A percentile compares a stretch with the other conserved stretches of the same genome.
Conservation (phyloP, 345 rosid species). For the Eucalyptus victrix region DNA sequence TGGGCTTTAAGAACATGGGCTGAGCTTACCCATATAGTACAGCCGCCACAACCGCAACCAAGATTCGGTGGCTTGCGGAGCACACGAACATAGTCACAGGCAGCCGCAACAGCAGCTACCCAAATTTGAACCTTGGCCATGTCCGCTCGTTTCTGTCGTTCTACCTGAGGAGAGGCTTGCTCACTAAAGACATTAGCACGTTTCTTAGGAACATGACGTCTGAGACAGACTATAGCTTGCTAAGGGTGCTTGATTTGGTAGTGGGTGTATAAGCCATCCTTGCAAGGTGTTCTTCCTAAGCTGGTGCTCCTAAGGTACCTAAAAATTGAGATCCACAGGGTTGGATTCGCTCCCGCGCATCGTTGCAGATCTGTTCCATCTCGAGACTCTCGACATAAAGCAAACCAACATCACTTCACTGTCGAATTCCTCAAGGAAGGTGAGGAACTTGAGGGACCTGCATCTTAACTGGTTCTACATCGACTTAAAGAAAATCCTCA, state of each 20-base stretch:
- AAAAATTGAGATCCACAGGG: constrained; percentile 8
- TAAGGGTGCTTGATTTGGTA: constrained; percentile 5
- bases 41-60: neutral
- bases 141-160: neutral
- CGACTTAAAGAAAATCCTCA: neutral
- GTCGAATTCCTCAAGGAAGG: neutral
- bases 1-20: no score
- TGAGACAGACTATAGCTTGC: neutral
- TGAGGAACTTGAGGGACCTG: neutral
- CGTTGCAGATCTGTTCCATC: neutral
- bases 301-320: constrained; percentile 4
- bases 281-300: neutral
- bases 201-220: neutral
- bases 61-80: neutral
- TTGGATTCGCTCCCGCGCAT: neutral
- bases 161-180: neutral
- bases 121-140: accelerated
- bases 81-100: neutral
- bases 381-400: constrained; percentile 3
- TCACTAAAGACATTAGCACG: neutral
- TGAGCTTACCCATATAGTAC: no score
- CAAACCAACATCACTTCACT: neutral
- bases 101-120: accelerated
- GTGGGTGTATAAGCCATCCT: constrained; percentile 1
- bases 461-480: neutral